Conservation (phyloP, 331 rosid species). For the Saraca asoca region DNA sequence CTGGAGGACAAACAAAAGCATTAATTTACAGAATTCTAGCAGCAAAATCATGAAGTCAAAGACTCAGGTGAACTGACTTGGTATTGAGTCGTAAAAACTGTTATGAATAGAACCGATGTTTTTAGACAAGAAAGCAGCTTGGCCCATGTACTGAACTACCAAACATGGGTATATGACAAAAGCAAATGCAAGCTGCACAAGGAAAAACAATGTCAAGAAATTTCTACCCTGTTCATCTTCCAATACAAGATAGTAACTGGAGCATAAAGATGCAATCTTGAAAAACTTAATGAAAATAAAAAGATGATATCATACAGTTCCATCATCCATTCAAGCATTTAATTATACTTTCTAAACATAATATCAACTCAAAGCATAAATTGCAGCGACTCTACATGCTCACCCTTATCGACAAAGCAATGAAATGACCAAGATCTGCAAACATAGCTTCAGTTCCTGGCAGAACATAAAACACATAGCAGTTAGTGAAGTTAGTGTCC, state of each 20-base stretch:
- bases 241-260: no score
- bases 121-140: slow-evolving; percentile 87
- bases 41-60: slow-evolving; percentile 12
- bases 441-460: slow-evolving; percentile 85
- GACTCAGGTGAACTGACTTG: slow-evolving; percentile 52
- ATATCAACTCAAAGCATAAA: neutral
- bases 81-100: slow-evolving; percentile 78
- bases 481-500: slow-evolving; percentile 23
- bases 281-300: neutral
- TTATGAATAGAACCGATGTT: slow-evolving; percentile 44
- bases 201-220: slow-evolving; percentile 28
- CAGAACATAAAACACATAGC: slow-evolving; percentile 20
- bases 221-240: slow-evolving; percentile 16
- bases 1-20: slow-evolving; percentile 44
- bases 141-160: slow-evolving; percentile 95
- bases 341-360: neutral
- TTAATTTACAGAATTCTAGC: slow-evolving; percentile 16
- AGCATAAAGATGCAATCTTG: neutral
- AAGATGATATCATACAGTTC: neutral
- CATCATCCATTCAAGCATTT: neutral
- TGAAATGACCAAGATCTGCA: slow-evolving; percentile 89
- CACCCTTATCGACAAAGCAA: slow-evolving; percentile 76
- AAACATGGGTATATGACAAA: slow-evolving; percentile 81
- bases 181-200: slow-evolving; percentile 82
- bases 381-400: slow-evolving; percentile 19